Evolutionary conservation across 352 stramenopile genomes (phyloP), one percentile per base, ranked within the genome.

Genomic region (Pythium rhizo-oryzae): DNA sequence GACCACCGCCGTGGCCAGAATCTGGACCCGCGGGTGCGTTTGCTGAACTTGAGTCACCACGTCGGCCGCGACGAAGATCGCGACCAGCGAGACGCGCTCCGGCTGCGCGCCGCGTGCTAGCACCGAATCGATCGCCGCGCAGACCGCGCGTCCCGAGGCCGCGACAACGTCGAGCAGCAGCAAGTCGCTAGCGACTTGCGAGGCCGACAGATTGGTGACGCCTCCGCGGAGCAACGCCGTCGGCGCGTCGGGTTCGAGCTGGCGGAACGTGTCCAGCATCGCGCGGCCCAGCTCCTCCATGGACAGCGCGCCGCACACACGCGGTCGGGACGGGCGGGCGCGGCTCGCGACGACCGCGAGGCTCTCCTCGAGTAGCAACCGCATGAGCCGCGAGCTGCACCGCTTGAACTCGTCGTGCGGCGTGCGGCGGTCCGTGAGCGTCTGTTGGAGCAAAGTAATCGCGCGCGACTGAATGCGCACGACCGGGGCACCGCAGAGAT

Each of bases 321-420:
- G 37, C 15, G 9, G 11, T 12, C 15, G 11, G n/a, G 37, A 23
- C 49, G 65, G 6, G 6, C 6, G 28, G 6, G 28, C 28, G 28
- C 1, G 51, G 56, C 2, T 43, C 37, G 9, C 37, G 35, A 56
- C 16, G 37, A 30, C 7, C 37, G 33, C 62, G 62, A 62, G n/a
- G 44, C 18, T 33, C 59, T 91, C 80, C 62, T 91, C 82, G 39
- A 91, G 66, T 19, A 89, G 47, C 5, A 89, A 70, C 8, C 82
- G 77, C 59, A 87, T 74, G 9, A 89, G 54, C 0, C 82, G 81
- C 24, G 84, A 69, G 19, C 62, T 74, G 15, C 57, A 71, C 24
- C 76, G 75, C n/a, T 70, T 72, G 62, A 85, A 80, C 39, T 79
- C 62, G 56, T 51, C 62, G 30, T 59, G 46, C 1, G 68, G 74